These are phyloP conservation scores for Podila minutissima DNA, from an alignment of 192 early-diverging fungal genomes.

Conservation along the genomic window DNA sequence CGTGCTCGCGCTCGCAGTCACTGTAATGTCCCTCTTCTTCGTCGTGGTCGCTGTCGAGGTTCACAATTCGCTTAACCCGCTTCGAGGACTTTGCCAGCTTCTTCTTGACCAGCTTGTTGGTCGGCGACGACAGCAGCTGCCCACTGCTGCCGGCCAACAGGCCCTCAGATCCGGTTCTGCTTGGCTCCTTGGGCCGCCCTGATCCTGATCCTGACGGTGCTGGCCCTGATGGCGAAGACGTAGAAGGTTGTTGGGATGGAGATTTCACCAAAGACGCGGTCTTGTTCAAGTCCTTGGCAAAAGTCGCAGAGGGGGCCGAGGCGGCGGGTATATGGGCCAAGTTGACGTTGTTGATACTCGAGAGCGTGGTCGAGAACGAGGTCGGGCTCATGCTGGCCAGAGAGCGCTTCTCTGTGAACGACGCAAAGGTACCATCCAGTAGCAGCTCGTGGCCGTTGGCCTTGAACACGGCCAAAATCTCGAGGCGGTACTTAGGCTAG, in stretches of 20 bases:
- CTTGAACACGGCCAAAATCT: conserved; percentile 59
- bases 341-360: conserved; percentile 41
- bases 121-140: conserved; percentile 4
- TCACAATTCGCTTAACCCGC: conserved; percentile 31
- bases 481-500: conserved; percentile 59
- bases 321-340: conserved; percentile 54
- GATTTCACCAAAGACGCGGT: no score
- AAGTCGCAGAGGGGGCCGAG: conserved; percentile 25
- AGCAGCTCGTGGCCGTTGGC: conserved; percentile 55
- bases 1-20: conserved; percentile 7
- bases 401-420: conserved; percentile 54
- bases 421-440: conserved; percentile 61
- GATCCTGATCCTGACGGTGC: not conserved
- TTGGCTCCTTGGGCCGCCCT: not conserved
- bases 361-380: conserved; percentile 20
- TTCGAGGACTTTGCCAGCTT: conserved; percentile 42
- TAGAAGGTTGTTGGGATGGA: not conserved
- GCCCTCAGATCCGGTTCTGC: not conserved
- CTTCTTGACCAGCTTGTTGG: conserved; percentile 35
- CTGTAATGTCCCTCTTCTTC: not conserved
- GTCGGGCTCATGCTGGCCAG: conserved; percentile 27
- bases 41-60: conserved; percentile 31
- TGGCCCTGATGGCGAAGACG: not conserved
- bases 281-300: conserved; percentile 20
- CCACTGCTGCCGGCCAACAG: not conserved